These are phyloP conservation scores for Ogataea hybrid DNA, from an alignment of 1,139 yeast species.

Conservation along the genomic window DNA sequence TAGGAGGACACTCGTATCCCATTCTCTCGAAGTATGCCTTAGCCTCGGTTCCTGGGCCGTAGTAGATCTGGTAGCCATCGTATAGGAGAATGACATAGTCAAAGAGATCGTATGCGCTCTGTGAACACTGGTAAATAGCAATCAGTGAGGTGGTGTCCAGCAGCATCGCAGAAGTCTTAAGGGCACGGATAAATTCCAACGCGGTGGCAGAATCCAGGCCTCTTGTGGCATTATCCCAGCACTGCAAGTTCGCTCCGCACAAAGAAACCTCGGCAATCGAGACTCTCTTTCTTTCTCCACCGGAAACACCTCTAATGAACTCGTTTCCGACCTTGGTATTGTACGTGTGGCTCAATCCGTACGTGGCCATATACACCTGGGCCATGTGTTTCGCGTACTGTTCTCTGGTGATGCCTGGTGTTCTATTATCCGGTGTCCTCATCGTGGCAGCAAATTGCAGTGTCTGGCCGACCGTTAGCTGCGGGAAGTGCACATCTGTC, in stretches of 20 bases:
- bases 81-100: constrained; percentile 76
- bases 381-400: constrained; percentile 60
- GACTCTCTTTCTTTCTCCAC: constrained; percentile 48
- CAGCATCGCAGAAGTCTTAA: constrained; percentile 62
- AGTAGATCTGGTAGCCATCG: constrained; percentile 79
- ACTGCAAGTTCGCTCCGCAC: constrained; percentile 53
- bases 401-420: constrained; percentile 57
- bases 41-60: constrained; percentile 61
- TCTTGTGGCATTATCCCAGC: constrained; percentile 81
- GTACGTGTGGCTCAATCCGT: constrained; percentile 57
- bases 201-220: constrained; percentile 81
- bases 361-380: constrained; percentile 69
- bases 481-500: constrained; percentile 68
- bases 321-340: constrained; percentile 46
- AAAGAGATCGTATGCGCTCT: constrained; percentile 73
- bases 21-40: constrained; percentile 58
- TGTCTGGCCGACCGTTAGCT: constrained; percentile 68
- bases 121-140: constrained; percentile 84
- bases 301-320: constrained; percentile 45
- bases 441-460: constrained; percentile 60
- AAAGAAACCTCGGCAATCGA: constrained; percentile 58
- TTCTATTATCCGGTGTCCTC: constrained; percentile 65
- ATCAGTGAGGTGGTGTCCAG: constrained; percentile 65
- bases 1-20: constrained; percentile 65
- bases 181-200: constrained; percentile 69